Evolutionary conservation across 768 basidiomycete species (phyloP).

Genomic region (Suillus americanus): DNA sequence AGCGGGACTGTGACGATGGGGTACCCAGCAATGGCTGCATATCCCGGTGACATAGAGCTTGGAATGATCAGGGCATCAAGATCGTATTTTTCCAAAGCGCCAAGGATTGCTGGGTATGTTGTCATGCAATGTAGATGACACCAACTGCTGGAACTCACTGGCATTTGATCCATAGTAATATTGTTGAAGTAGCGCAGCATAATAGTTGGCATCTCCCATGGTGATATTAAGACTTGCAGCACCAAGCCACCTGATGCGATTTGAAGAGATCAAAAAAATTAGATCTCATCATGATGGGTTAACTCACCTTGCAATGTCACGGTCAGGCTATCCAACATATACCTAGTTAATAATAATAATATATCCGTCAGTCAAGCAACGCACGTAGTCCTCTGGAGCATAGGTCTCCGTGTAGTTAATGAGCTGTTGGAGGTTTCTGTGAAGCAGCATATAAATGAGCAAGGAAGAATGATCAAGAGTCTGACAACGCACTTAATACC

Average conservation of each 20-base stretch:
- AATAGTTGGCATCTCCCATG: background rate
- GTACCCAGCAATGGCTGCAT: constrained; percentile 53
- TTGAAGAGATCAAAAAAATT: background rate
- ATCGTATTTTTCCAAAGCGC: constrained; percentile 42
- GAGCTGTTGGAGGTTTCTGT: background rate
- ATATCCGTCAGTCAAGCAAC: background rate
- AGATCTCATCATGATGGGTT: no score
- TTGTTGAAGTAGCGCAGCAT: background rate
- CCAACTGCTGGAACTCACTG: background rate
- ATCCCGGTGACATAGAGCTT: constrained; percentile 13
- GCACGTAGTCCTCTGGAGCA: background rate
- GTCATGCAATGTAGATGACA: background rate
- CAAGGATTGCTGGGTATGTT: constrained; percentile 46
- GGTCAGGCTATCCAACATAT: background rate
- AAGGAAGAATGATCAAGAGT: background rate
- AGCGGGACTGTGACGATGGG: constrained; percentile 64
- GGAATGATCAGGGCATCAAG: constrained; percentile 57
- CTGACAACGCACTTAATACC: background rate
- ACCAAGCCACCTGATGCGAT: background rate
- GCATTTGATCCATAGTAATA: constrained; percentile 3
- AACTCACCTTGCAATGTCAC: background rate
- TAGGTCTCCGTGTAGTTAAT: constrained; percentile 2
- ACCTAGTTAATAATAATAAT: background rate
- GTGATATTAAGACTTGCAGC: background rate
- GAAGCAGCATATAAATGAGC: background rate